phyloP scores from a whole-genome alignment of 495 filamentous ascomycete species.

The Penicillium malachiteum region DNA sequence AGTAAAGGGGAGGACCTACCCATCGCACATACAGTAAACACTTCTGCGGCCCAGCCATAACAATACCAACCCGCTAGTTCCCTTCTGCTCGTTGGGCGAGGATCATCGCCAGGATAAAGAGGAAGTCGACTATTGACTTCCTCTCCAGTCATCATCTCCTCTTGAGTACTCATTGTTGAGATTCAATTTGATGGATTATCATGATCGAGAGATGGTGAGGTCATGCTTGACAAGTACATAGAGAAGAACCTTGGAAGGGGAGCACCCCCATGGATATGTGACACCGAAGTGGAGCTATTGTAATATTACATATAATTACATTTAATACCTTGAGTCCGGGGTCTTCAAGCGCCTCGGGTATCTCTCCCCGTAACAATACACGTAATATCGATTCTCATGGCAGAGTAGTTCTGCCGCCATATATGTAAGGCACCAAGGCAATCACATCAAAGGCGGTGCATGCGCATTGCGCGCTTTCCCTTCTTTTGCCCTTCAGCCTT shows the following conservation, averaged over 20 bases:
- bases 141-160: constrained; percentile 13
- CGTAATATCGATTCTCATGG: too few relatives aligned
- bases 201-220: constrained; percentile 14
- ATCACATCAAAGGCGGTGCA: constrained; percentile 25
- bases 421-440: constrained; percentile 21
- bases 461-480: constrained; percentile 29
- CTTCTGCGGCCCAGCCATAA: constrained; percentile 96
- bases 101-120: constrained; percentile 80
- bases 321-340: too few relatives aligned
- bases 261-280: too few relatives aligned
- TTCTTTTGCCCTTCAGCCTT: background rate
- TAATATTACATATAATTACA: too few relatives aligned
- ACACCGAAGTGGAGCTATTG: too few relatives aligned
- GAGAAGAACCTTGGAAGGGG: too few relatives aligned
- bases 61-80: constrained; percentile 94
- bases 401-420: too few relatives aligned
- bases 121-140: constrained; percentile 22
- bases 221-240: constrained; percentile 6
- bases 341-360: too few relatives aligned
- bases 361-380: too few relatives aligned
- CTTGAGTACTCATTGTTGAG: constrained; percentile 23
- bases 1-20: constrained; percentile 49
- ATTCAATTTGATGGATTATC: background rate
- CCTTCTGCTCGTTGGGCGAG: constrained; percentile 77
- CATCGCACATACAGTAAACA: constrained; percentile 87